A percentile compares a stretch with the other conserved stretches of the same genome.
Conservation (phyloP, 108 stramenopile genomes). For the Skeletonema tropicum region DNA sequence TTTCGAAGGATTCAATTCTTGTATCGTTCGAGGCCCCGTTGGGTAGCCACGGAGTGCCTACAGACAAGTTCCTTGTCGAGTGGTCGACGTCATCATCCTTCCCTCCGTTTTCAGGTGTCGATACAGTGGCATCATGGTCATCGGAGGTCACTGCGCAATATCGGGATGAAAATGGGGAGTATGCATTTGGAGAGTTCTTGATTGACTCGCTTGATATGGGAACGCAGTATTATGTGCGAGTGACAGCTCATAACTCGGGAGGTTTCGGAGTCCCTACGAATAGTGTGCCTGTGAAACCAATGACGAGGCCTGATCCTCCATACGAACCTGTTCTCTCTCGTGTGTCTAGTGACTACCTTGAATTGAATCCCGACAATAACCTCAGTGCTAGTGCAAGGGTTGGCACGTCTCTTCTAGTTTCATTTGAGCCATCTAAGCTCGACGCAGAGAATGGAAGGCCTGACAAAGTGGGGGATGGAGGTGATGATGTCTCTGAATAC, state of each 20-base stretch:
- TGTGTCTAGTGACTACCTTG: constrained; percentile 28
- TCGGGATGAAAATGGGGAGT: constrained; percentile 19
- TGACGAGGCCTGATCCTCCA: constrained; percentile 58
- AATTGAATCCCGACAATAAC: constrained; percentile 1
- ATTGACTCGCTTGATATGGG: constrained; percentile 70
- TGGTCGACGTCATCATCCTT: constrained; percentile 69
- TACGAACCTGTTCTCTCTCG: constrained; percentile 45
- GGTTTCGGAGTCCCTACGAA: constrained; percentile 48
- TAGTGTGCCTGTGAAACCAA: constrained; percentile 48
- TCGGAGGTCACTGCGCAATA: constrained; percentile 38
- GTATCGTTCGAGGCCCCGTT: constrained; percentile 41
- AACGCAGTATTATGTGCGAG: constrained; percentile 66
- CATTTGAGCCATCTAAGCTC: constrained; percentile 52
- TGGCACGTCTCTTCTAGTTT: constrained; percentile 53
- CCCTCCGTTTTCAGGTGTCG: neutral
- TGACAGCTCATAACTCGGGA: constrained; percentile 69
- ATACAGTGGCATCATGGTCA: constrained; percentile 25
- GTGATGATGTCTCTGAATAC: constrained; percentile 56
- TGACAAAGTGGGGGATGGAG: constrained; percentile 59
- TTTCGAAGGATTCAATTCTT: constrained; percentile 45
- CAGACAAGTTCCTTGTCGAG: constrained; percentile 82
- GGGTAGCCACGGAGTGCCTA: constrained; percentile 53
- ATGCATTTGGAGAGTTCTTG: constrained; percentile 47
- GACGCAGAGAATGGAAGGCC: constrained; percentile 43
- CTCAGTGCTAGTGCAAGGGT: constrained; percentile 31